Base-by-base conservation (phyloP, 2,329 filamentous ascomycete genomes). In the Alternaria alternata region DNA sequence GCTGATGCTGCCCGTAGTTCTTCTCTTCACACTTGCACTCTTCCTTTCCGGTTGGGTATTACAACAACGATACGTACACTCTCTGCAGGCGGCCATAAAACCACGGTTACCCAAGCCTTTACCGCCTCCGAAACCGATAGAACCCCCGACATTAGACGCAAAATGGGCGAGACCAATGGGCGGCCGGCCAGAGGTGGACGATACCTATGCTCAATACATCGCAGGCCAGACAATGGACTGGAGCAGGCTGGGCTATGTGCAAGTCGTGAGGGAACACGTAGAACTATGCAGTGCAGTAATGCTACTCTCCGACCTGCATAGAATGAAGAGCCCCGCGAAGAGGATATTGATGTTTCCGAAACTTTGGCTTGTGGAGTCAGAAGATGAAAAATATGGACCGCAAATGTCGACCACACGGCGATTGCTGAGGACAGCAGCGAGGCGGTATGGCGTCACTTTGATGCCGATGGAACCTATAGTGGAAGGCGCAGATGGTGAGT, bases 1-100 rank as follows among this genome's bases (percentile, higher is more conserved):
- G 18, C 41, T 56, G 18, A 62, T 41, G 14, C 7, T 24, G 28
- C 38, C 4, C 9, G 7, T 62, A 79, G 91, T 97, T 60, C 81
- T 92, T 64, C 76, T 91, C 26, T 97, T 92, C 79, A 96, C 93
- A 3, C 78, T 89, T 38, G 87, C 93, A 5, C 88, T 97, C 26
- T 97, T 97, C 78, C 84, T 97, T 32, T 93, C 91, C 52, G 94
- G 94, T 71, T 97, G 96, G 77, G 86, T 89, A 3, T 85, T 97
- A 54, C 94, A 97, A 73, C 94, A 97, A 78, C 88, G 92, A 70
- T 95, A 93, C 0, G 87, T 97, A 5, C 87, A 86, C 63, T 89
- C 90, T 69, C 85, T 97, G 32, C 91, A 94, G 70, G 82, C 84
- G 57, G 91, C 91, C 18, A 89, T 97, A 70, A 85, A 85, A 67